These are phyloP conservation scores for Paratinospora sagittata DNA, from an alignment of 164 flowering plant genomes.

Conservation along the genomic window DNA sequence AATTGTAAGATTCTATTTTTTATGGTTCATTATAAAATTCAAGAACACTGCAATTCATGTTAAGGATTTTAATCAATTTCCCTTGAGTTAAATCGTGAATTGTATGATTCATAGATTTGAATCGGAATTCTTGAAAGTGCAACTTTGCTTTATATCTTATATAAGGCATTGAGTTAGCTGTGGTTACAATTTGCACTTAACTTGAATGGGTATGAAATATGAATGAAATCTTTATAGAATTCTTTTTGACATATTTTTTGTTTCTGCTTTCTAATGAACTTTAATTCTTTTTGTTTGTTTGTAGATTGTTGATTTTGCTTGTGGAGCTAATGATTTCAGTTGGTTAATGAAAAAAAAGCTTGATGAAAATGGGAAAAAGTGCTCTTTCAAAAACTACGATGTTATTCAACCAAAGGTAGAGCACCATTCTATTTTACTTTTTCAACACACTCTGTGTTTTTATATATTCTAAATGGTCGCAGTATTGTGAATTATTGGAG, in stretches of 20 bases:
- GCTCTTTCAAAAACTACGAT: slow-evolving; percentile 69
- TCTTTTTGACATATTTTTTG: not conserved
- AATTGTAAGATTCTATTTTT: too few species aligned
- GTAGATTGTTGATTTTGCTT: slow-evolving; percentile 86
- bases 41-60: too few species aligned
- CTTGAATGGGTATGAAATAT: not conserved
- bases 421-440: not conserved
- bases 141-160: not conserved
- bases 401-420: slow-evolving; percentile 58
- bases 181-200: not conserved
- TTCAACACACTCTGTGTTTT: too few species aligned
- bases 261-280: not conserved
- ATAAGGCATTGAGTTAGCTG: not conserved
- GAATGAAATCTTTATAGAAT: not conserved
- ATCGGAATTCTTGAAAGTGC: too few species aligned
- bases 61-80: too few species aligned
- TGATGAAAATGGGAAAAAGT: slow-evolving; percentile 56
- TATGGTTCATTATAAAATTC: too few species aligned
- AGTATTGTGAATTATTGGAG: too few species aligned
- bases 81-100: too few species aligned
- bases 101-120: too few species aligned
- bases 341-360: slow-evolving; percentile 64
- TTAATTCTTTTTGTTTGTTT: not conserved
- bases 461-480: too few species aligned
- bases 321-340: slow-evolving; percentile 83